Conservation (phyloP, 768 basidiomycete species). For the Galerina sulciceps region DNA sequence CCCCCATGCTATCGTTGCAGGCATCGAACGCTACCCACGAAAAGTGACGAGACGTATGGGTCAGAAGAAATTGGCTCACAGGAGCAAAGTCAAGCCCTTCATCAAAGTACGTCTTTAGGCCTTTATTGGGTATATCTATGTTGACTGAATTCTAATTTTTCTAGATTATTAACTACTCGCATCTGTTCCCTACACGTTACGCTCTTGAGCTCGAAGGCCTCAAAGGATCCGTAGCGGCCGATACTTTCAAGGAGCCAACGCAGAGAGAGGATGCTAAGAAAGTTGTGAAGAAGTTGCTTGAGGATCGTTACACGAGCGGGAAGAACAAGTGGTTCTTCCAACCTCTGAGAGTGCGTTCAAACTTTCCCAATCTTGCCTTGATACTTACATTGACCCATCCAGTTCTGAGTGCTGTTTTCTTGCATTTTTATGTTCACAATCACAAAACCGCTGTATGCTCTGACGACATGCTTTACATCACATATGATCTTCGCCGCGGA, state of each 20-base stretch:
- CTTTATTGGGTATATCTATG: neutral
- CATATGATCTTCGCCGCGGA: conserved; percentile 10
- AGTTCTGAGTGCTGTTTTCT: conserved; percentile 40
- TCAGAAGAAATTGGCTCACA: conserved; percentile 87
- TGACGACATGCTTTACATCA: conserved; percentile 34
- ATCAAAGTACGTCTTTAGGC: conserved; percentile 76
- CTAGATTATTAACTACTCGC: conserved; percentile 95
- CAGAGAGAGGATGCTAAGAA: conserved; percentile 96
- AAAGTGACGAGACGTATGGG: conserved; percentile 99
- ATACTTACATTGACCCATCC: conserved; percentile 3
- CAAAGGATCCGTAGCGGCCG: conserved; percentile 81
- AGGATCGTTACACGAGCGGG: conserved; percentile 91
- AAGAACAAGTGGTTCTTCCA: conserved; percentile 99
- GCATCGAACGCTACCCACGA: conserved; percentile 96
- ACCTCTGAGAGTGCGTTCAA: conserved; percentile 68
- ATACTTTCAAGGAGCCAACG: conserved; percentile 97
- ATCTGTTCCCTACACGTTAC: conserved; percentile 99
- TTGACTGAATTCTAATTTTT: neutral
- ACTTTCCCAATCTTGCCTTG: neutral
- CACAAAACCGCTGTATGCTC: conserved; percentile 39
- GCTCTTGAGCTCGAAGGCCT: conserved; percentile 94
- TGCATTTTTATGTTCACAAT: conserved; percentile 33
- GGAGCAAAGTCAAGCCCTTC: conserved; percentile 99
- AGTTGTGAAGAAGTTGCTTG: conserved; percentile 93
- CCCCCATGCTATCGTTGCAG: conserved; percentile 98